phyloP scores from a whole-genome alignment of 176 grass and related monocot genomes.

The Juncus effusus region DNA sequence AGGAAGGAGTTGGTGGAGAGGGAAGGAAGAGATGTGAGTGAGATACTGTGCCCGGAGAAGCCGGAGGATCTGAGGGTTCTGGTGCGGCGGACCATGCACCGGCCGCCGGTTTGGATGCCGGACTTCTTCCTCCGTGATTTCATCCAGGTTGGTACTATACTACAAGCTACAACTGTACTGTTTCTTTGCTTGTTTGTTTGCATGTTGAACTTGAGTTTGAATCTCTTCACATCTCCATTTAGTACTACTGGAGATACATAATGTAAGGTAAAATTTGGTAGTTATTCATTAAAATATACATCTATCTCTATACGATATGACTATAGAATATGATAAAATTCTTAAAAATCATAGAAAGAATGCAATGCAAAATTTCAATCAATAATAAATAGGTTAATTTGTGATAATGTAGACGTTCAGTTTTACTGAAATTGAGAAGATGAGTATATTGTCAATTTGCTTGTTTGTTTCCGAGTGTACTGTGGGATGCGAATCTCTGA shows the following conservation, averaged over 20 bases:
- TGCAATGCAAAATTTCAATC: not conserved
- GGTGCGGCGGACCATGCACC: constrained; percentile 68
- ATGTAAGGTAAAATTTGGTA: not conserved
- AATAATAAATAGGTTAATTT: no score
- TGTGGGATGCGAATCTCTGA: not conserved
- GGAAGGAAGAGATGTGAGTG: constrained; percentile 55
- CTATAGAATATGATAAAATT: no score
- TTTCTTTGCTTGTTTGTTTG: not conserved
- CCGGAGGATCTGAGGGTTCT: constrained; percentile 61
- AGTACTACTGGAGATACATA: not conserved
- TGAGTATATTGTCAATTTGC: no score
- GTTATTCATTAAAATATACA: no score
- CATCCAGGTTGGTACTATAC: constrained; percentile 42
- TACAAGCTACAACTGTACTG: no score
- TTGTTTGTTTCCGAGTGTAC: constrained; percentile 15
- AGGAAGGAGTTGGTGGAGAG: constrained; percentile 34
- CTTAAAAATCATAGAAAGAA: not conserved
- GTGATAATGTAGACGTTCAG: constrained; percentile 12
- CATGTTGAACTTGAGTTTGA: not conserved
- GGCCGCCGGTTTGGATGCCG: constrained; percentile 65
- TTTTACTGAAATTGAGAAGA: not conserved
- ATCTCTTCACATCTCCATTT: constrained; percentile 8
- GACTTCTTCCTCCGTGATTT: constrained; percentile 77
- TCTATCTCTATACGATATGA: no score
- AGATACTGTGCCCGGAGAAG: constrained; percentile 53